These are phyloP conservation scores for Agaricus subrufescens DNA, from an alignment of 768 basidiomycete genomes.

Conservation along the genomic window DNA sequence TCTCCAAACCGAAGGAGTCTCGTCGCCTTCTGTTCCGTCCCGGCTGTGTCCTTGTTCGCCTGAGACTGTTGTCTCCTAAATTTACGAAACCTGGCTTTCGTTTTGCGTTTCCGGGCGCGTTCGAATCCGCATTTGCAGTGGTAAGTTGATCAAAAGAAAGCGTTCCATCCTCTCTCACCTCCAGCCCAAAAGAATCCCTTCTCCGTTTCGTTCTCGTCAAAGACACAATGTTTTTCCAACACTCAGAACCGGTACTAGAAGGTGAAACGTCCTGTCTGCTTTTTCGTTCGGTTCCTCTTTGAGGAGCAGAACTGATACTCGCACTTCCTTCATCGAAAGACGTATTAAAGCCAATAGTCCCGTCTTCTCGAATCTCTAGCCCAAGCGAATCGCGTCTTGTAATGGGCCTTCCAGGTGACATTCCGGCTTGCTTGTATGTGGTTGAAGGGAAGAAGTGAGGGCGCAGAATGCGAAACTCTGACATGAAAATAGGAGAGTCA, in stretches of 20 bases:
- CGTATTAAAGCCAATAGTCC: background rate
- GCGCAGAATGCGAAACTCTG: background rate
- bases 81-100: background rate
- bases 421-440: background rate
- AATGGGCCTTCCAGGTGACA: background rate
- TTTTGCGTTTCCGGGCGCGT: background rate
- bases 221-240: background rate
- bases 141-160: background rate
- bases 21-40: background rate
- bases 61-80: background rate
- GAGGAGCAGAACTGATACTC: no score
- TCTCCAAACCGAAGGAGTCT: conserved; percentile 1
- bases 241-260: background rate
- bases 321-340: no score
- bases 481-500: background rate
- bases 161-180: background rate
- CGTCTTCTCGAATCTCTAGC: background rate
- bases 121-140: background rate
- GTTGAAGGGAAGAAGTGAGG: background rate
- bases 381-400: background rate
- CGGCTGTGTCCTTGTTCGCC: background rate
- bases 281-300: background rate
- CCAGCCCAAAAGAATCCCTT: conserved; percentile 2
- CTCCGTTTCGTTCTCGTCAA: background rate
- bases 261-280: background rate